phyloP scores from a whole-genome alignment of 345 rosid species.

The Litchi chinensis region DNA sequence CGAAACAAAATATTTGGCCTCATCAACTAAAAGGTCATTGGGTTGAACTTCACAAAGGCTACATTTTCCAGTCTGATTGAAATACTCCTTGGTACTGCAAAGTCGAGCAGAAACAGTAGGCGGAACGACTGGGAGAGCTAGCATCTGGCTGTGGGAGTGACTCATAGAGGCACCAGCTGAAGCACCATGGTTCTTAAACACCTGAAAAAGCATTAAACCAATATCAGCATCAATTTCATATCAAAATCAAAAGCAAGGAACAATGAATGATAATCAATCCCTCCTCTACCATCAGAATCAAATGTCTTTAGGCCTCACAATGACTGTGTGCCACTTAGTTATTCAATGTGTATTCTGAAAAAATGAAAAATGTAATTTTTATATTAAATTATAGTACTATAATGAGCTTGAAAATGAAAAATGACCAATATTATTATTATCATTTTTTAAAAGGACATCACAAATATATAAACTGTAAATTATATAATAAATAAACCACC shows the following conservation, averaged over 20 bases:
- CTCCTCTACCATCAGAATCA: not conserved
- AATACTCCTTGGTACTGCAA: constrained; percentile 62
- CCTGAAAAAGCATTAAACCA: constrained; percentile 42
- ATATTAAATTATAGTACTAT: too few relatives aligned
- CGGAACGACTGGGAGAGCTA: constrained; percentile 82
- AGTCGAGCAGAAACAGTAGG: constrained; percentile 58
- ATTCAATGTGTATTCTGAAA: not conserved
- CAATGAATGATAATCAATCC: constrained; percentile 2
- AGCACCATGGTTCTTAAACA: constrained; percentile 90
- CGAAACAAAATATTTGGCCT: constrained; percentile 62
- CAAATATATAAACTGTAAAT: not conserved
- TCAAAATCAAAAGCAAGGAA: not conserved
- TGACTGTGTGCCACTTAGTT: not conserved
- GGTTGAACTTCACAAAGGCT: constrained; percentile 61
- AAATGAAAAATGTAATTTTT: not conserved
- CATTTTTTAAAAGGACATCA: too few relatives aligned
- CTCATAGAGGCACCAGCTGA: constrained; percentile 96
- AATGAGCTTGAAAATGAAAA: too few relatives aligned
- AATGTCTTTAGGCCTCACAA: not conserved
- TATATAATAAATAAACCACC: not conserved
- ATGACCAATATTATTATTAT: too few relatives aligned
- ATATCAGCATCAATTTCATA: not conserved
- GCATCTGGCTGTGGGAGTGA: constrained; percentile 88
- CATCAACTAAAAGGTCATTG: constrained; percentile 56
- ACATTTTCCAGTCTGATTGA: constrained; percentile 60